phyloP scores from a whole-genome alignment of 2,329 filamentous ascomycete species.

The Fusarium goolgardi region DNA sequence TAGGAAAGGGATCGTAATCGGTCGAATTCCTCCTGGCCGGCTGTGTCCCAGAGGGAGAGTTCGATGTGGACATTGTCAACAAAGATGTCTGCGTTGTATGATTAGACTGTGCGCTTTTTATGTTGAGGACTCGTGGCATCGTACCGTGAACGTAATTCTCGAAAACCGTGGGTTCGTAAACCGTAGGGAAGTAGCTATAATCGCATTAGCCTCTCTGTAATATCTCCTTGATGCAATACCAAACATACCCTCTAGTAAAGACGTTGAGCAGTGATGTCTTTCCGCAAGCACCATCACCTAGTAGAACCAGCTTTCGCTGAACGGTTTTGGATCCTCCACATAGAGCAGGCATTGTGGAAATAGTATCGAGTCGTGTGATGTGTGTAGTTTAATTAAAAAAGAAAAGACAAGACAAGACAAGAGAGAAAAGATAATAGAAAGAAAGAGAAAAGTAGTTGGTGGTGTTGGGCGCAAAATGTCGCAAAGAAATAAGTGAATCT shows the following conservation, averaged over 20 bases:
- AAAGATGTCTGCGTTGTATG: constrained; percentile 81
- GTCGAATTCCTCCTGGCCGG: constrained; percentile 99
- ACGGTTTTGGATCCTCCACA: constrained; percentile 85
- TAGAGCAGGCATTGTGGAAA: constrained; percentile 50
- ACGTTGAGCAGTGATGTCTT: constrained; percentile 98
- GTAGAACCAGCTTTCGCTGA: constrained; percentile 94
- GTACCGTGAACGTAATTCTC: constrained; percentile 98
- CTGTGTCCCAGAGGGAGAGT: constrained; percentile 97
- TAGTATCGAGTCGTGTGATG: constrained; percentile 12
- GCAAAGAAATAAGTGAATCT: constrained; percentile 29
- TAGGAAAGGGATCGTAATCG: constrained; percentile 94
- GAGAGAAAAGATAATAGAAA: background rate
- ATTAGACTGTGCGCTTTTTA: constrained; percentile 7
- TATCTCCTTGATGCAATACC: background rate
- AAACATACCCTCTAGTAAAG: constrained; percentile 90
- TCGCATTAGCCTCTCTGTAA: constrained; percentile 28
- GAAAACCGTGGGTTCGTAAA: constrained; percentile 98
- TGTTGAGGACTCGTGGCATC: constrained; percentile 35
- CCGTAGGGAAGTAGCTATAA: constrained; percentile 90
- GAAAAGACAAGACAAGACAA: background rate
- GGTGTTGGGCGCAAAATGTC: background rate
- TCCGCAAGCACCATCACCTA: constrained; percentile 95
- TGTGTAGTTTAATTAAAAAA: background rate
- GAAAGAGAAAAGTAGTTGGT: constrained; percentile 5
- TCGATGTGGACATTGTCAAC: constrained; percentile 98